phyloP scores from a whole-genome alignment of 805 yeast species.

The Hanseniaspora meyeri region DNA sequence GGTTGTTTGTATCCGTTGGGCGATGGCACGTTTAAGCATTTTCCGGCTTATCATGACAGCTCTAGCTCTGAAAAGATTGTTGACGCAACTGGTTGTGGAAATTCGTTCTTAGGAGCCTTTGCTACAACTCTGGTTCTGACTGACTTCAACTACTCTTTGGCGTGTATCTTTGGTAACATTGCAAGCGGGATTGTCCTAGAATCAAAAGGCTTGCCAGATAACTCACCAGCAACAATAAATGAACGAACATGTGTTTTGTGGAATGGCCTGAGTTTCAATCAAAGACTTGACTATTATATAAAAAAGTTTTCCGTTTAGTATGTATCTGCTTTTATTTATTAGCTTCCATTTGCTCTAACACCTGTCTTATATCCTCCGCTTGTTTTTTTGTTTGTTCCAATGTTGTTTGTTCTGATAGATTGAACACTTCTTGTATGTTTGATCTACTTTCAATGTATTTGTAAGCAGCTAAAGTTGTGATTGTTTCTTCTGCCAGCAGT shows the following conservation, averaged over 20 bases:
- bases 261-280: constrained; percentile 44
- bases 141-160: constrained; percentile 36
- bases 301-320: not conserved
- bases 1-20: constrained; percentile 42
- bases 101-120: constrained; percentile 74
- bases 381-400: not conserved
- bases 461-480: not conserved
- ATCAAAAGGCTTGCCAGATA: constrained; percentile 57
- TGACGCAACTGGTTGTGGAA: constrained; percentile 95
- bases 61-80: constrained; percentile 36
- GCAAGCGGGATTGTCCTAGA: constrained; percentile 78
- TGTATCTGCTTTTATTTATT: not conserved
- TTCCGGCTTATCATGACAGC: constrained; percentile 61
- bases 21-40: constrained; percentile 25
- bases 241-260: constrained; percentile 33
- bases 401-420: not conserved
- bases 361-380: not conserved
- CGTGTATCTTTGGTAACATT: constrained; percentile 56
- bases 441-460: constrained; percentile 5
- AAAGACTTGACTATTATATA: constrained; percentile 29
- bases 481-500: not conserved
- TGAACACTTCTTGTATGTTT: constrained; percentile 3
- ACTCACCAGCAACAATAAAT: constrained; percentile 23
- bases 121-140: constrained; percentile 47
- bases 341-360: constrained; percentile 1